phyloP scores from a whole-genome alignment of 2,329 filamentous ascomycete species.

The Pyricularia pennisetigena region DNA sequence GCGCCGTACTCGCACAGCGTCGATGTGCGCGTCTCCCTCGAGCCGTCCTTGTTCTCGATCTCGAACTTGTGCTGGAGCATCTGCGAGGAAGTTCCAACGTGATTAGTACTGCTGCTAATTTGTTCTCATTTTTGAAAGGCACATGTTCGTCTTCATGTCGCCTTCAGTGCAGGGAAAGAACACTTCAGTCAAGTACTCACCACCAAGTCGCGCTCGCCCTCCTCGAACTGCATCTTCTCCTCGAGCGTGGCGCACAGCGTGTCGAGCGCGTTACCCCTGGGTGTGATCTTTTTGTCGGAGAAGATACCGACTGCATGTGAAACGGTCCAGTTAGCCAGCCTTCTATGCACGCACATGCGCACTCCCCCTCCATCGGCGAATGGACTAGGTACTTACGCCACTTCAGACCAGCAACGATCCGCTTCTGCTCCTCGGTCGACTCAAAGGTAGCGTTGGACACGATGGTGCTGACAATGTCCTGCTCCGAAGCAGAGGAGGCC shows the following conservation, averaged over 20 bases:
- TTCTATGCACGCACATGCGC: neutral
- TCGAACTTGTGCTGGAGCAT: constrained; percentile 73
- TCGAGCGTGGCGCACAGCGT: constrained; percentile 85
- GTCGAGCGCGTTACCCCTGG: constrained; percentile 73
- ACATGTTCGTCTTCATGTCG: no score
- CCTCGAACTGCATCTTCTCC: constrained; percentile 81
- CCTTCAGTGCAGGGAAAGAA: neutral
- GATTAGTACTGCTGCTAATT: neutral
- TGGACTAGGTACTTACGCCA: constrained; percentile 40
- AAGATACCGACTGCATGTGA: constrained; percentile 37
- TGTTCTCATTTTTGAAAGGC: neutral
- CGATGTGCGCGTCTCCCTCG: constrained; percentile 65
- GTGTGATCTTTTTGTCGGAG: constrained; percentile 58
- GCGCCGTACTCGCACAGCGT: constrained; percentile 79
- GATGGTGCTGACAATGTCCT: constrained; percentile 65
- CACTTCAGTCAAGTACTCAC: constrained; percentile 10
- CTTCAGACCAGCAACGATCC: constrained; percentile 57
- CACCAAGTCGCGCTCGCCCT: constrained; percentile 80
- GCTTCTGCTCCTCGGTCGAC: constrained; percentile 57
- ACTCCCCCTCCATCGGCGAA: no score
- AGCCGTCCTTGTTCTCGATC: constrained; percentile 74
- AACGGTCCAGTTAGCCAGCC: neutral
- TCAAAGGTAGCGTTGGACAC: constrained; percentile 65
- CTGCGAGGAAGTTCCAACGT: neutral
- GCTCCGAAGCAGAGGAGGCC: constrained; percentile 53